Evolutionary conservation across 1,284 basidiomycete genomes (phyloP).

Genomic region (Cutaneotrichosporon sp.): DNA sequence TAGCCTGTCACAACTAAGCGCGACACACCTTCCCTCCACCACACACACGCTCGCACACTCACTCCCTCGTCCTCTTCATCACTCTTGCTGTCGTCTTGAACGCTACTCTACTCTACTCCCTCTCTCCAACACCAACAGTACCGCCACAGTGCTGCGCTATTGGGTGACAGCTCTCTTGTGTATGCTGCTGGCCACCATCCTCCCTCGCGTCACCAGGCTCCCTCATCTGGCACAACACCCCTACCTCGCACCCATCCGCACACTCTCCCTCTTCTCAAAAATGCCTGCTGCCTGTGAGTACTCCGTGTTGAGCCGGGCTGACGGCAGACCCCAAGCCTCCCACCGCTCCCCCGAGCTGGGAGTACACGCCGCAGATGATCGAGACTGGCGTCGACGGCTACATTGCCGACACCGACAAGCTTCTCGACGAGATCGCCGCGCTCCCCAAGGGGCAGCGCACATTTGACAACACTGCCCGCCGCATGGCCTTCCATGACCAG

Average conservation of each 20-base stretch:
- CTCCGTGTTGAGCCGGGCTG: background rate
- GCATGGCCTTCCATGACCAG: constrained; percentile 15
- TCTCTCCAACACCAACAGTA: background rate
- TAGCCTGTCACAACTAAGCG: too few relatives aligned
- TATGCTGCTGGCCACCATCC: constrained; percentile 1
- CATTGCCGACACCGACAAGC: constrained; percentile 11
- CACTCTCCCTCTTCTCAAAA: constrained; percentile 2
- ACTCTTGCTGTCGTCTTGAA: background rate
- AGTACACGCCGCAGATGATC: constrained; percentile 17
- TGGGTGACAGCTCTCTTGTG: constrained; percentile 1
- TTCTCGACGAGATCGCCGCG: constrained; percentile 18
- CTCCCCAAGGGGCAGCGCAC: constrained; percentile 26
- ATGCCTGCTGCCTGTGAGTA: constrained; percentile 8
- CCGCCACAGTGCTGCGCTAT: background rate
- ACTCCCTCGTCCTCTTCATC: background rate
- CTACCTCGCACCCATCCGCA: background rate
- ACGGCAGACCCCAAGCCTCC: constrained; percentile 21
- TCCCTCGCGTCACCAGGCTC: background rate
- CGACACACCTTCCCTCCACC: background rate
- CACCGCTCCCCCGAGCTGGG: constrained; percentile 20
- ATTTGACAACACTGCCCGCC: constrained; percentile 21
- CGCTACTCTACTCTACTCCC: background rate
- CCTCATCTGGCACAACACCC: background rate
- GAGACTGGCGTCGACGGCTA: constrained; percentile 13
- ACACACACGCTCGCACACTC: background rate